A percentile compares a stretch with the other conserved stretches of the same genome.
Evolutionary conservation across 768 basidiomycete species (phyloP).

Genomic region (Cystobasidium tubakii): DNA sequence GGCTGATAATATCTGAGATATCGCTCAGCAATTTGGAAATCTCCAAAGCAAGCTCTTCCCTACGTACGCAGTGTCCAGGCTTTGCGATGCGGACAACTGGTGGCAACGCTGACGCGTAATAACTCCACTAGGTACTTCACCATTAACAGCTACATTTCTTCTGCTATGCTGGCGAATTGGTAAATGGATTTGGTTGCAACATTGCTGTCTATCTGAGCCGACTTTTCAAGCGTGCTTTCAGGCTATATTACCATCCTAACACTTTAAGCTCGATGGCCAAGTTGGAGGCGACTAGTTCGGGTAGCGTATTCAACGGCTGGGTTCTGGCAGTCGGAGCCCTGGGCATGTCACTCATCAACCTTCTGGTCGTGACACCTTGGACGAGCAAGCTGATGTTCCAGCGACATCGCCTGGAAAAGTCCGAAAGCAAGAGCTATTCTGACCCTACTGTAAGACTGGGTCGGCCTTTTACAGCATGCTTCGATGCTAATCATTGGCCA

Average conservation of each 20-base stretch:
- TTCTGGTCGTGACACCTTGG: conserved; percentile 39
- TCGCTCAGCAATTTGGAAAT: conserved; percentile 40
- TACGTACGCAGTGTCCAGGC: conserved; percentile 36
- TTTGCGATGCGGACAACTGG: not conserved
- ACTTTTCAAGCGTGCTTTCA: not conserved
- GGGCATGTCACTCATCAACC: conserved; percentile 33
- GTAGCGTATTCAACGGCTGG: conserved; percentile 29
- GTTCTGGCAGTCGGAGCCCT: conserved; percentile 30
- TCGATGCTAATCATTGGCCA: not conserved
- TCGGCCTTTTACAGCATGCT: not conserved
- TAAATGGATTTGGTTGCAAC: not conserved
- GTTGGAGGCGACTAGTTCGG: not conserved
- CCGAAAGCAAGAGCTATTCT: conserved; percentile 42
- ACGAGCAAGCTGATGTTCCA: conserved; percentile 42
- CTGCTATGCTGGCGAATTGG: conserved; percentile 19
- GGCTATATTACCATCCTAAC: conserved; percentile 26
- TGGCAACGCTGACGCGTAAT: not conserved
- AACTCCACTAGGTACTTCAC: conserved; percentile 7
- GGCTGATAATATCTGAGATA: too few species aligned
- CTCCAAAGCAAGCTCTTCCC: conserved; percentile 44
- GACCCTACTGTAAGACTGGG: conserved; percentile 36
- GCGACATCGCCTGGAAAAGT: conserved; percentile 41
- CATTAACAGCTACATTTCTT: conserved; percentile 6
- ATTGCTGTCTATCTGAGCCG: not conserved
- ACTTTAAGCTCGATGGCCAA: conserved; percentile 15